Percentiles rank a stretch among this genome's conserved stretches.
These are phyloP conservation scores for Carex littledalei DNA, from an alignment of 176 grass and related monocot genomes.

Conservation along the genomic window DNA sequence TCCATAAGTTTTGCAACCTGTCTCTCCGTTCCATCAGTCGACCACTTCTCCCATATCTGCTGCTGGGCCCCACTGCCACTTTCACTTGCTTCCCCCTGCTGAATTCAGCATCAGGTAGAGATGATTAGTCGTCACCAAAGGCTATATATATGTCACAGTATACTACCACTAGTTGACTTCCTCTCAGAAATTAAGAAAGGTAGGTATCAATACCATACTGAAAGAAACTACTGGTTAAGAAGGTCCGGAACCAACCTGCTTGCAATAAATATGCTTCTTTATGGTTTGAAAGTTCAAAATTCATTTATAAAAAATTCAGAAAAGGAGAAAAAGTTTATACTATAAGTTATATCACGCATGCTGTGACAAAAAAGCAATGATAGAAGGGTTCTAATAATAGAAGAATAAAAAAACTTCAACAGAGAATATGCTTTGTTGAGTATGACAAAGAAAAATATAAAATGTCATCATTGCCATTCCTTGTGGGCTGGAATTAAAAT, in stretches of 20 bases:
- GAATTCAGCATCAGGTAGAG: conserved; percentile 23
- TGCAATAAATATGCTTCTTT: background rate
- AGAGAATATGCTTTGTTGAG: conserved; percentile 12
- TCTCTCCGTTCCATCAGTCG: conserved; percentile 91
- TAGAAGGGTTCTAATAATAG: conserved; percentile 15
- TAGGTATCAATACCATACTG: background rate
- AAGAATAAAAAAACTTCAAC: conserved; percentile 14
- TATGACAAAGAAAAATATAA: conserved; percentile 7
- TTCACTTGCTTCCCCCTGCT: conserved; percentile 78
- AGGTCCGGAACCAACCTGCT: background rate
- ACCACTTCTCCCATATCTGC: conserved; percentile 98
- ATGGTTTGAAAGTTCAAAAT: background rate
- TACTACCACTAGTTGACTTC: conserved; percentile 15
- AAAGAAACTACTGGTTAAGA: background rate
- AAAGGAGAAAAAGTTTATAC: background rate
- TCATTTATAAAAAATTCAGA: background rate
- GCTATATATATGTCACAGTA: background rate
- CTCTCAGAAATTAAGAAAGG: background rate
- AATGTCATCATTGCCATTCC: background rate
- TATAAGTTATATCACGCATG: background rate
- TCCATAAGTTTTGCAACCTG: conserved; percentile 96
- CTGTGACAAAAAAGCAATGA: conserved; percentile 17
- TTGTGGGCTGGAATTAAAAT: background rate
- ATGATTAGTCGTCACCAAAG: conserved; percentile 1
- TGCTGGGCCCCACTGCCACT: conserved; percentile 51